Base-by-base conservation (phyloP, 2,329 filamentous ascomycete species). In the Phialophora expanda region DNA sequence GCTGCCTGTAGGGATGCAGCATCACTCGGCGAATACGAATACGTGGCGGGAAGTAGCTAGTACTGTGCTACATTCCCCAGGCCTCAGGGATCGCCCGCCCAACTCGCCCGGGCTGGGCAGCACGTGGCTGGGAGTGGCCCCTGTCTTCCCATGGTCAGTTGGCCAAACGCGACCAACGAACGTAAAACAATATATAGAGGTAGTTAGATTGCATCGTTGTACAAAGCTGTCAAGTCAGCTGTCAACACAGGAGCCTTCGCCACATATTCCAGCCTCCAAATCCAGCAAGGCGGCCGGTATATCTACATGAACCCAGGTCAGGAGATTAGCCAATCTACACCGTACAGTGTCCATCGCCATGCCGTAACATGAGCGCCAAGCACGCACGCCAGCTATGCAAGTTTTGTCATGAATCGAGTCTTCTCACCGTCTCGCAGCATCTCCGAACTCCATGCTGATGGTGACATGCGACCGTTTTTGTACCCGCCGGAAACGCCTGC, bases 371-470 rank as follows among this genome's bases (percentile, higher is more conserved):
- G 38, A 44, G 17, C 6, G 7, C 48, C 20, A 51, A 20, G 48
- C 48, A 51, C 48, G 48, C 48, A 20, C 17, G 17, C 38, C 38
- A 44, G 38, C 38, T 44, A 44, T 44, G 38, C 38, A 44, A 44
- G 5, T 44, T 44, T n/a, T 7, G 38, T 44, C 38, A 44, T 38
- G 17, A 44, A 44, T 7, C 17, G 38, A 44, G 38, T 44, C 48
- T 14, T 26, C 48, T 51, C 22, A 12, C 20, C 3, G 20, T 17
- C 24, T 51, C 48, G 46, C 9, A 51, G 24, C 48, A 14, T 51
- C 14, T 24, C 48, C 48, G 48, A 51, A 51, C 48, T 11, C 48
- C 48, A 51, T 28, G 48, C 48, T 51, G 48, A 51, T 51, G 48
- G 9, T 28, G 20, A 24, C 48, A 24, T 51, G 24, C 4, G 3